These are phyloP conservation scores for Calonectria crousiana DNA, from an alignment of 2,329 filamentous ascomycete genomes.

Conservation along the genomic window DNA sequence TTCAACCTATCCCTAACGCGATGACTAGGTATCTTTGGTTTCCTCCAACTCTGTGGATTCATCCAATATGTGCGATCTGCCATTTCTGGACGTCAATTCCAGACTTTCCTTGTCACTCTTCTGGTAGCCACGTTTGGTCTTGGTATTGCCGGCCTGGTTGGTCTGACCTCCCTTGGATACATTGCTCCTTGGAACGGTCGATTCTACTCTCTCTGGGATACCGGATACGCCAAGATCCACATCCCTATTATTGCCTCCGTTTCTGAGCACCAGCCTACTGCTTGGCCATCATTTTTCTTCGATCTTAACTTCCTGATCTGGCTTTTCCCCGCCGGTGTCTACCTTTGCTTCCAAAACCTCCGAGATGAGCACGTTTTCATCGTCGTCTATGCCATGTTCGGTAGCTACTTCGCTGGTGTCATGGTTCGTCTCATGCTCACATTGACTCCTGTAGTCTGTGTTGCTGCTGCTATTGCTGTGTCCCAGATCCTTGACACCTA, in stretches of 20 bases:
- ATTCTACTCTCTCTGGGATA: conserved; percentile 99
- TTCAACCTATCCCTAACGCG: conserved; percentile 21
- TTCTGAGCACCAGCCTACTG: conserved; percentile 98
- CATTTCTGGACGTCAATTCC: conserved; percentile 92
- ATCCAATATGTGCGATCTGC: conserved; percentile 91
- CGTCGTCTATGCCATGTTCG: conserved; percentile 95
- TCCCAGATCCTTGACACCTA: conserved; percentile 93
- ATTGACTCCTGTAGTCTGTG: conserved; percentile 94
- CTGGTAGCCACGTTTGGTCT: conserved; percentile 81
- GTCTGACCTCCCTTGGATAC: conserved; percentile 88
- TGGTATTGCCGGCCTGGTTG: conserved; percentile 80
- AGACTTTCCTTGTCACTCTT: conserved; percentile 84
- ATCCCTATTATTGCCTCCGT: conserved; percentile 99
- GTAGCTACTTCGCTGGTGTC: conserved; percentile 98
- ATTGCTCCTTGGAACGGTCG: conserved; percentile 98
- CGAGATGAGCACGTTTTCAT: conserved; percentile 98
- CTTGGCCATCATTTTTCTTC: conserved; percentile 99
- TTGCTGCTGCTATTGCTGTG: conserved; percentile 88
- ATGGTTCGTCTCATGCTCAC: conserved; percentile 99
- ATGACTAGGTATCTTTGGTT: conserved; percentile 85
- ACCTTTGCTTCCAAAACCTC: conserved; percentile 95
- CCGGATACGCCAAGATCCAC: conserved; percentile 97
- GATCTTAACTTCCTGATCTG: conserved; percentile 98
- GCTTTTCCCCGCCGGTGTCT: conserved; percentile 98
- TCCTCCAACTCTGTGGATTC: conserved; percentile 93